Conservation (phyloP, 257 asterid species). For the Cordia subcordata region DNA sequence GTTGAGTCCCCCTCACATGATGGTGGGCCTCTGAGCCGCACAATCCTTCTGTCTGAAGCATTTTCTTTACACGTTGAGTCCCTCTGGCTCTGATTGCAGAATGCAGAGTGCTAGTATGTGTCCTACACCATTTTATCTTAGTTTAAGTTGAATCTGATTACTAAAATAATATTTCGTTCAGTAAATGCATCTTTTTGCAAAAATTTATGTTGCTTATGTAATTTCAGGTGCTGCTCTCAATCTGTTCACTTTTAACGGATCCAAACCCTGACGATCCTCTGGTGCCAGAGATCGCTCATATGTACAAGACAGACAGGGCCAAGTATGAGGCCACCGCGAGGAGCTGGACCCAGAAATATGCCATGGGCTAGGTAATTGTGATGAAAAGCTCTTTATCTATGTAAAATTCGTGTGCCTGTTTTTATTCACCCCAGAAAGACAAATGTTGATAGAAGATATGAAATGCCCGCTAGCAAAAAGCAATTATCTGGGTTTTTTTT, state of each 20-base stretch:
- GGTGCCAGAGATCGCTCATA: constrained; percentile 82
- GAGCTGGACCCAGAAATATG: constrained; percentile 92
- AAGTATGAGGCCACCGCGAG: constrained; percentile 82
- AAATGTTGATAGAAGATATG: constrained; percentile 17
- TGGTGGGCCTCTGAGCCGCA: too few relatives aligned
- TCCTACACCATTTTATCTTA: too few relatives aligned
- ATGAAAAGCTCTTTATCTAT: constrained; percentile 9
- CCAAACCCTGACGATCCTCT: constrained; percentile 88
- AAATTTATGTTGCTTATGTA: neutral
- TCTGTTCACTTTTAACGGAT: constrained; percentile 75
- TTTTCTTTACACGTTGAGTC: too few relatives aligned
- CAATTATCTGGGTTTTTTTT: constrained; percentile 15
- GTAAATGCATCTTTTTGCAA: neutral
- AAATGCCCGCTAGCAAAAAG: constrained; percentile 21
- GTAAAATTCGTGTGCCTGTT: constrained; percentile 32
- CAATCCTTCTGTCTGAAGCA: too few relatives aligned
- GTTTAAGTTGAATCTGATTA: too few relatives aligned
- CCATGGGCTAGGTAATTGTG: constrained; percentile 51
- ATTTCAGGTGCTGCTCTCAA: constrained; percentile 70
- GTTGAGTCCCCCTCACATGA: too few relatives aligned
- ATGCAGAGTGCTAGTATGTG: too few relatives aligned
- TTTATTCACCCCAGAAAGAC: constrained; percentile 21
- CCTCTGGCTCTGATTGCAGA: too few relatives aligned
- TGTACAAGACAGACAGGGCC: constrained; percentile 77
- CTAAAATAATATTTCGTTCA: too few relatives aligned